Percentiles rank a stretch among this genome's conserved stretches.
phyloP scores from a whole-genome alignment of 768 basidiomycete genomes.

The Chalciporus sphaerocephalus region DNA sequence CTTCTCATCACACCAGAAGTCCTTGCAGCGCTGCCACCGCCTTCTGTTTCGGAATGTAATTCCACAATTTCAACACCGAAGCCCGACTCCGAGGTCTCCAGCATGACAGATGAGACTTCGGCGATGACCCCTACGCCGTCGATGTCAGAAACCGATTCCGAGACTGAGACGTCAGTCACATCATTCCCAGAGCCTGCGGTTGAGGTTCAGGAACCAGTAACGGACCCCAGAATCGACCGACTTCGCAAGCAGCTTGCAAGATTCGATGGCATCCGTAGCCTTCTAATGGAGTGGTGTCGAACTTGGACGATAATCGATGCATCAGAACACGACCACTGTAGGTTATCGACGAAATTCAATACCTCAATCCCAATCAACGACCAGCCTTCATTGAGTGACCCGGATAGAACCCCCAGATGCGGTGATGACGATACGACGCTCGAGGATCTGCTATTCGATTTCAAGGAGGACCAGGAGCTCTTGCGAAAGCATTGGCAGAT shows the following conservation, averaged over 20 bases:
- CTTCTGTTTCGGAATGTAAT: too few species aligned
- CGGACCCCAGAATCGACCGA: slow-evolving; percentile 9
- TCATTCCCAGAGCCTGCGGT: background rate
- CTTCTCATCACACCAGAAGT: too few species aligned
- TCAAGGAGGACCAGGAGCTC: slow-evolving; percentile 8
- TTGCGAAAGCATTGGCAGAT: slow-evolving; percentile 4
- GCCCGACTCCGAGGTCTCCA: background rate
- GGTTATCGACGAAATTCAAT: too few species aligned
- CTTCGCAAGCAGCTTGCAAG: slow-evolving; percentile 7
- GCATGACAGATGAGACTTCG: background rate
- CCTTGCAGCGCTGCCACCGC: too few species aligned
- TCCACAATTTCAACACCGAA: background rate
- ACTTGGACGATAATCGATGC: background rate
- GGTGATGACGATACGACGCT: background rate
- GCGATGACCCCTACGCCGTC: too few species aligned
- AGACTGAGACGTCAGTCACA: background rate
- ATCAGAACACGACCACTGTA: too few species aligned
- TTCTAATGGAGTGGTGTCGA: slow-evolving; percentile 13
- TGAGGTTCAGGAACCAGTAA: background rate
- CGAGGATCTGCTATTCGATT: background rate
- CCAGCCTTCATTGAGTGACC: too few species aligned
- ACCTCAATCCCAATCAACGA: background rate
- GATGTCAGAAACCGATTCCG: background rate
- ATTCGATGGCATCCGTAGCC: slow-evolving; percentile 1
- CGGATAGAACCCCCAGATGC: too few species aligned